phyloP scores from a whole-genome alignment of 345 rosid species.

The Ceriops decandra region DNA sequence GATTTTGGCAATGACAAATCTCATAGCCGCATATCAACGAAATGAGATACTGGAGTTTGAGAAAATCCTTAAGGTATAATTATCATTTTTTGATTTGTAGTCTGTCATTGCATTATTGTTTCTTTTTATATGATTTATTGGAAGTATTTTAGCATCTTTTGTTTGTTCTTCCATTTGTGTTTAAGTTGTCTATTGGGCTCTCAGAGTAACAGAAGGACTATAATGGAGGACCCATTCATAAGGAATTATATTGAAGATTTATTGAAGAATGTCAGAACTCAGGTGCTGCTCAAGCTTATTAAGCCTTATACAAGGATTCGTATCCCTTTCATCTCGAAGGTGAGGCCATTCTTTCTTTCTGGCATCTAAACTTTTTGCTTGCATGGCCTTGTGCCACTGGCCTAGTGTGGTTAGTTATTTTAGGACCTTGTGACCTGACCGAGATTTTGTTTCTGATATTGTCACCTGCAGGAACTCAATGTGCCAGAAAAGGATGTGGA shows the following conservation, averaged over 20 bases:
- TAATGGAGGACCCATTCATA: constrained; percentile 74
- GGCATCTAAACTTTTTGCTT: not conserved
- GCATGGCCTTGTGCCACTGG: too few species aligned
- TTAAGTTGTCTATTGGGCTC: constrained; percentile 3
- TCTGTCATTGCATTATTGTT: not conserved
- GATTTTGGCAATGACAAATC: constrained; percentile 97
- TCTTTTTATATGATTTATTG: not conserved
- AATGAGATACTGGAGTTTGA: constrained; percentile 96
- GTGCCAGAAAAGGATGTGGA: constrained; percentile 95
- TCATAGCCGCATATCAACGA: constrained; percentile 95
- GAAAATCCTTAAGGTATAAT: constrained; percentile 83
- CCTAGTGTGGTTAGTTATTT: too few species aligned
- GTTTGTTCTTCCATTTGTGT: not conserved
- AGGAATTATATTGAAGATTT: constrained; percentile 90
- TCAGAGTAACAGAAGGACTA: constrained; percentile 89
- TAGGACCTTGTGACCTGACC: not conserved
- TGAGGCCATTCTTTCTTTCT: constrained; percentile 15
- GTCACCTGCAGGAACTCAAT: constrained; percentile 63
- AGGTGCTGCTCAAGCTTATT: constrained; percentile 94
- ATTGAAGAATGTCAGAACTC: constrained; percentile 95
- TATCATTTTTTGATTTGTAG: not conserved
- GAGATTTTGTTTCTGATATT: not conserved
- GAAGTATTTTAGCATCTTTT: not conserved
- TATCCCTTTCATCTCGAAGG: constrained; percentile 93
- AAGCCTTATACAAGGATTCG: constrained; percentile 95